Base-by-base conservation (phyloP, 441 rosid genomes). In the Croton setiger region DNA sequence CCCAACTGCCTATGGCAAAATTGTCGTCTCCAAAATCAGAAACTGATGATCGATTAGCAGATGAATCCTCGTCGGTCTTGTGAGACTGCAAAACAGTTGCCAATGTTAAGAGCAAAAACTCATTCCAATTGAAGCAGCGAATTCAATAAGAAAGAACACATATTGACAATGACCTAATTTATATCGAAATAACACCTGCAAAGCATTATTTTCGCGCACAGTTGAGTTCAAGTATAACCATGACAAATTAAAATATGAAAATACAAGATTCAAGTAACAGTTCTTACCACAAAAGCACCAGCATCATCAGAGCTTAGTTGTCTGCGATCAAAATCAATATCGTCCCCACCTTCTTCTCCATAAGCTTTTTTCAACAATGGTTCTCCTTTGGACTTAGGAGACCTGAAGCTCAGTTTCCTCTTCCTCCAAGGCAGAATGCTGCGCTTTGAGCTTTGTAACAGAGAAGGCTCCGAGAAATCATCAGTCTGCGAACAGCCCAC, bases 331-430 rank as follows among this genome's bases (percentile, higher is more conserved):
- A 75, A 88, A 83, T 92, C 98, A 64, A 92, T 92, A 74, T 92
- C 98, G 82, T 92, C 98, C 35, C 98, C 98, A 2, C 98, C 98
- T 57, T 92, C 96, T 83, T 92, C 96, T 43, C 84, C 93, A 78
- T 88, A 84, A 7, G 82, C 93, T 78, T 90, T 90, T 69, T 90
- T 92, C 72, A 92, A 78, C 81, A 92, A 83, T 13, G 98, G 98
- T 75, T 92, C 96, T 27, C 98, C 95, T 82, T 84, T 88, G 64
- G 80, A 82, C 76, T 92, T 92, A n/a, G 89, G 78, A 71, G 98
- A 88, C 81, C 90, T 75, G 74, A 92, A 92, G 80, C 87, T 87
- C 66, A 92, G 73, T 67, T 88, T 90, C 78, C 96, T 83, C 79
- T 90, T 92, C 86, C 87, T 88, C 98, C 98, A 92, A 65, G 95